Conservation (phyloP, 352 stramenopile genomes). For the Phytophthora europaea region DNA sequence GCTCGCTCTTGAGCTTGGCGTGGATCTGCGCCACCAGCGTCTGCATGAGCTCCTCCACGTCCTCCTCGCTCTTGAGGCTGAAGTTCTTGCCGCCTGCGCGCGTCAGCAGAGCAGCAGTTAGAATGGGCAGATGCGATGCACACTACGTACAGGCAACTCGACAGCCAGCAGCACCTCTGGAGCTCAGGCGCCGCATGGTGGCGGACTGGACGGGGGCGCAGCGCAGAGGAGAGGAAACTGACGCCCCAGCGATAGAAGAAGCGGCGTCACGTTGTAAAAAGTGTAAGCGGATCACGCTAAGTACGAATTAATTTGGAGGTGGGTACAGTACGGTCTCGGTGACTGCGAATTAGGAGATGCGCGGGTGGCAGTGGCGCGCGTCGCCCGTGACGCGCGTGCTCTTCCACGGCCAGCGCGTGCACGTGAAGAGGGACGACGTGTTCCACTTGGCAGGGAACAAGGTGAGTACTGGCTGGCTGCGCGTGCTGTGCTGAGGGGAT, state of each 20-base stretch:
- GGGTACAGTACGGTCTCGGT: neutral
- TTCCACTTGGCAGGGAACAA: constrained; percentile 90
- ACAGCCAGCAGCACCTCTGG: constrained; percentile 40
- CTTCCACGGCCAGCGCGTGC: constrained; percentile 74
- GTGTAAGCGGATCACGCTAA: constrained; percentile 17
- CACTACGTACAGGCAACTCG: neutral
- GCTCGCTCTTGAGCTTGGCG: constrained; percentile 87
- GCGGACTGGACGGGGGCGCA: neutral
- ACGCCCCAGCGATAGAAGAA: neutral
- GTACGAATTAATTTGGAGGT: constrained; percentile 27
- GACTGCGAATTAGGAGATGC: constrained; percentile 1
- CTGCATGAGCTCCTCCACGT: constrained; percentile 89
- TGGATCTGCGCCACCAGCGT: constrained; percentile 87
- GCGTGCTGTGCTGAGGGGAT: neutral
- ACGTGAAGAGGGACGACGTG: constrained; percentile 88
- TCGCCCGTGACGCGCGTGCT: constrained; percentile 74
- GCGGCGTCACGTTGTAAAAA: constrained; percentile 4
- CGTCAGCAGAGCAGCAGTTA: too few relatives aligned
- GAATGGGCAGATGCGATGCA: neutral
- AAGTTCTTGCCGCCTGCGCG: constrained; percentile 67
- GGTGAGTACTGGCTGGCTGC: constrained; percentile 30
- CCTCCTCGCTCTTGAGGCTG: constrained; percentile 83
- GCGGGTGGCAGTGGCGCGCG: constrained; percentile 28
- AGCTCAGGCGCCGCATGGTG: constrained; percentile 67
- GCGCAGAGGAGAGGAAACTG: neutral